Evolutionary conservation across 345 rosid species (phyloP).

Genomic region (Bruguiera parviflora): DNA sequence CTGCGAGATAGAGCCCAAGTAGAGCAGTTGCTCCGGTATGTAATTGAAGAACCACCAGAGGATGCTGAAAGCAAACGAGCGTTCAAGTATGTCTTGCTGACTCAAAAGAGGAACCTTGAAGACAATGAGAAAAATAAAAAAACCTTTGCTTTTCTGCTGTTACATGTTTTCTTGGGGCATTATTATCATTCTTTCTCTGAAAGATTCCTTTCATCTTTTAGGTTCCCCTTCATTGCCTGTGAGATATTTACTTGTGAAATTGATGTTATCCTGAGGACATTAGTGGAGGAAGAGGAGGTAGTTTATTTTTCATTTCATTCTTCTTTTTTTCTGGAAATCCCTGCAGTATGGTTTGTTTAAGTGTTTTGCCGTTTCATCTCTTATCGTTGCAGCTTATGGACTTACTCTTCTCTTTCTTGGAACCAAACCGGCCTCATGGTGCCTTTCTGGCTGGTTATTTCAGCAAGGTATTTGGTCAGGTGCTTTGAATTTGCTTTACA

Average conservation of each 20-base stretch:
- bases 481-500: neutral
- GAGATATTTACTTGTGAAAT: conserved; percentile 98
- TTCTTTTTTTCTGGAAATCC: neutral
- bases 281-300: conserved; percentile 97
- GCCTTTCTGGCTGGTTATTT: conserved; percentile 95
- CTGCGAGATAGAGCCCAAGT: conserved; percentile 88
- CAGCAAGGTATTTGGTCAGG: conserved; percentile 64
- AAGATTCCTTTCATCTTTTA: conserved; percentile 24
- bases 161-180: neutral
- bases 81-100: conserved; percentile 61
- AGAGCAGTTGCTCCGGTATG: conserved; percentile 76
- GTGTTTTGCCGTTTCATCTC: conserved; percentile 16
- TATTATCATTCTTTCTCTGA: conserved; percentile 12
- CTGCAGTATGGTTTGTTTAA: neutral
- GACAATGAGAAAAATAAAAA: neutral
- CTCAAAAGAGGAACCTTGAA: neutral
- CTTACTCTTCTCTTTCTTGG: conserved; percentile 89
- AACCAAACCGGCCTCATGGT: conserved; percentile 81
- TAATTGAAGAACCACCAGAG: conserved; percentile 73
- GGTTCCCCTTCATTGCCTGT: conserved; percentile 95
- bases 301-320: neutral
- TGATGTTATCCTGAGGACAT: conserved; percentile 89
- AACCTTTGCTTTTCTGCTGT: neutral
- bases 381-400: conserved; percentile 70
- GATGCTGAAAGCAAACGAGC: conserved; percentile 85